phyloP scores from a whole-genome alignment of 164 flowering plant species.

The Vitis rotundifolia region DNA sequence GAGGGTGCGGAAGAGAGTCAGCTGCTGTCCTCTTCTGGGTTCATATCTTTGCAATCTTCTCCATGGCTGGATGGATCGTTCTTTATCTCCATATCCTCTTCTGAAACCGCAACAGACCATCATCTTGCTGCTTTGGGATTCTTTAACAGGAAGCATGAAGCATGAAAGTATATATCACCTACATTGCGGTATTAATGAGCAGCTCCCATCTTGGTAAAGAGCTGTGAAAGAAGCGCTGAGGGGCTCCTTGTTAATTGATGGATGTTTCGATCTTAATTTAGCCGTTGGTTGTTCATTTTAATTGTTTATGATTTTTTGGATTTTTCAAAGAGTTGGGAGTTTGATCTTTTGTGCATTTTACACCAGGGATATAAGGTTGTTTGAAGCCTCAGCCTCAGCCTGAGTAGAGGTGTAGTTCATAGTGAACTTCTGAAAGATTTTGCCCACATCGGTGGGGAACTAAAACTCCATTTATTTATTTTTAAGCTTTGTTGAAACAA shows the following conservation, averaged over 20 bases:
- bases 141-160: not conserved
- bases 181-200: not conserved
- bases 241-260: not conserved
- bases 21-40: constrained; percentile 98
- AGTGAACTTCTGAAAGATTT: no score
- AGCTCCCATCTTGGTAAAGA: not conserved
- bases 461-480: no score
- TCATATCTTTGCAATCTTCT: constrained; percentile 85
- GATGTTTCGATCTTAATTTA: no score
- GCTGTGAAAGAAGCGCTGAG: not conserved
- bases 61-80: constrained; percentile 95
- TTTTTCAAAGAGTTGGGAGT: no score
- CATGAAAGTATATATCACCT: not conserved
- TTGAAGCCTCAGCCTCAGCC: no score
- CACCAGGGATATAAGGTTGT: no score
- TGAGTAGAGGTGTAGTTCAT: no score
- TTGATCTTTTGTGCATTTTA: no score
- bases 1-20: constrained; percentile 94
- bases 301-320: no score
- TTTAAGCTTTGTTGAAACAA: no score
- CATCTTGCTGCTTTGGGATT: not conserved
- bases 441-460: no score
- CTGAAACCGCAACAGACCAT: constrained; percentile 16
- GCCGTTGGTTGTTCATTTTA: no score
- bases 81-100: constrained; percentile 76